Evolutionary conservation across 768 basidiomycete species (phyloP).

Genomic region (Tylopilus felleus): DNA sequence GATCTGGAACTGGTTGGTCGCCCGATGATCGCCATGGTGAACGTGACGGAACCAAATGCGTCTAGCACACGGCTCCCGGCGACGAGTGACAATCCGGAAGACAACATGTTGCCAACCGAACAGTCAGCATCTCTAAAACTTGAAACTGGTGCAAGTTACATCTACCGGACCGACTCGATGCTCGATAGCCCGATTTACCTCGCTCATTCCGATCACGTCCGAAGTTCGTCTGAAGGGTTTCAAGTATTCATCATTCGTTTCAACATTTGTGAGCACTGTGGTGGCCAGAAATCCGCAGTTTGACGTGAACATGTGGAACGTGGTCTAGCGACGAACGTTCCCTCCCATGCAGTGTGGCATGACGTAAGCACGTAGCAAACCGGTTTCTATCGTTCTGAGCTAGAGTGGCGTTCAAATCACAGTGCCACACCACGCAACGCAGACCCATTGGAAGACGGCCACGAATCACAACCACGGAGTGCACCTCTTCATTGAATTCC

Average conservation of each 20-base stretch:
- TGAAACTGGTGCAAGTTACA: background rate
- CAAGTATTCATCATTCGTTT: background rate
- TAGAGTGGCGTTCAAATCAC: too few relatives aligned
- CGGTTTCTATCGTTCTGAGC: too few relatives aligned
- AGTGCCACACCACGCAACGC: background rate
- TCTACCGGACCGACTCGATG: background rate
- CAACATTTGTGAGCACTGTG: background rate
- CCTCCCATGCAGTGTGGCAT: background rate
- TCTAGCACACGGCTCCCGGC: background rate
- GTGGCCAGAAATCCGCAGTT: background rate
- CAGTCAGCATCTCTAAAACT: background rate
- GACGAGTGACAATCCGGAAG: background rate
- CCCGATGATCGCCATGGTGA: conserved; percentile 10
- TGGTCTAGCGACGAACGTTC: background rate
- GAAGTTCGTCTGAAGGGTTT: background rate
- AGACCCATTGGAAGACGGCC: too few relatives aligned
- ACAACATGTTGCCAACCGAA: background rate
- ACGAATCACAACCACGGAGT: background rate
- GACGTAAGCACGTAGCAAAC: background rate
- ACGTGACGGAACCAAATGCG: background rate
- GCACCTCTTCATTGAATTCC: too few relatives aligned
- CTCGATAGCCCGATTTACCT: background rate
- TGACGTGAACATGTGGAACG: background rate
- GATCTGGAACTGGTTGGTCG: background rate
- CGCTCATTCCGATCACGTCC: background rate